Evolutionary conservation across 306 rosid genomes (phyloP), one percentile per base, ranked within the genome.

Genomic region (Vigna radiata): DNA sequence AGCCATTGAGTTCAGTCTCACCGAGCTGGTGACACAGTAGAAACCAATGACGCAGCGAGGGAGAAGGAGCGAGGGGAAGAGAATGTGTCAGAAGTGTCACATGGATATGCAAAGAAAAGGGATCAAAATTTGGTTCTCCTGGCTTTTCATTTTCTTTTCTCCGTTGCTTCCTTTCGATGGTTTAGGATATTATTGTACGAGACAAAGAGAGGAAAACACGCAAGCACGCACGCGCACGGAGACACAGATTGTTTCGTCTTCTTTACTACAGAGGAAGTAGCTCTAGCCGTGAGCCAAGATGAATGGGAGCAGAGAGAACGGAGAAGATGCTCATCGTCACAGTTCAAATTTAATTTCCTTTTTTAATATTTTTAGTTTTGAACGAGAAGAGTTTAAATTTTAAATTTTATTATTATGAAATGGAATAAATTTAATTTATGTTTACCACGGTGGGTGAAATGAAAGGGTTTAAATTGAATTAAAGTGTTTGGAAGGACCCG

Each of bases 41-140:
- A 62, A 29, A 39, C 18, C 27, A 53, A 29, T 54, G n/a, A 83
- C 47, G 47, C 53, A 56, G 36, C 19, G 48, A 82, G 46, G 21
- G 14, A 65, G 59, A 44, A 46, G 50, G 71, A 62, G 75, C 69
- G 48, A 65, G 76, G 77, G 72, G 65, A 72, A 80, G 85, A 80
- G 88, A 84, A 84, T 88, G 89, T 90, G 96, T 89, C 96, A 87
- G 96, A 90, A 74, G 5, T 84, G 82, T 88, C 97, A 89, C 99
- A 91, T 96, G 98, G 92, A 49, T 79, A 56, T 75, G 37, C 62
- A 81, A 73, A 75, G 85, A 83, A 93, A 86, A 89, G 91, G 80
- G 71, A 83, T 77, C 72, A 73, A 54, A 89, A 85, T 77, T 46
- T 79, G 82, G 81, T 76, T 63, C 39, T 41, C 82, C 72, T 68